phyloP scores from a whole-genome alignment of 192 early-diverging fungal species.

The Phlyctochytrium planicorne region DNA sequence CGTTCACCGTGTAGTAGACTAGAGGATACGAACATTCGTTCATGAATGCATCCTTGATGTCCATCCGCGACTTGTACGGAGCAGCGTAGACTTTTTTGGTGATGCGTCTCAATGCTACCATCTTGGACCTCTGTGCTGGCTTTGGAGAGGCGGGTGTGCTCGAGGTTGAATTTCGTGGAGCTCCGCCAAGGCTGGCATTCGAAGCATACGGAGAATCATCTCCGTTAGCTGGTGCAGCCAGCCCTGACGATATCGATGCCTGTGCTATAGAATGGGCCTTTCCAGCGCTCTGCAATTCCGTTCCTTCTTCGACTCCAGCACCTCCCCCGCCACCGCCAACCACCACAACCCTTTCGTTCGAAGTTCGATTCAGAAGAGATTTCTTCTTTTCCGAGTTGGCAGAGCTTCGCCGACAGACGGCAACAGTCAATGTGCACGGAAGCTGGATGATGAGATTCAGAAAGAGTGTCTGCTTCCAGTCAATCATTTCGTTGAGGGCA shows the following conservation, averaged over 20 bases:
- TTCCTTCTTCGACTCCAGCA: not conserved
- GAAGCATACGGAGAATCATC: not conserved
- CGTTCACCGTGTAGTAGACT: conserved; percentile 91
- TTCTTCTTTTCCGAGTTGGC: conserved; percentile 5
- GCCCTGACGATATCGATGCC: too few relatives aligned
- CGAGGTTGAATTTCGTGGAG: conserved; percentile 10
- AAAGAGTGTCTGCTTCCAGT: conserved; percentile 92
- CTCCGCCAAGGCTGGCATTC: not conserved
- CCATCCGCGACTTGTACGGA: conserved; percentile 89
- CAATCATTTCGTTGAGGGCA: conserved; percentile 65
- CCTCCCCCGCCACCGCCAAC: not conserved
- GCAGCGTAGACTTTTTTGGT: conserved; percentile 80
- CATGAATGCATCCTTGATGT: conserved; percentile 82
- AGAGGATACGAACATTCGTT: conserved; percentile 85
- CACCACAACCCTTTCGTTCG: not conserved
- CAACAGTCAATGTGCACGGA: conserved; percentile 86
- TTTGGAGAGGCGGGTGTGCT: conserved; percentile 15
- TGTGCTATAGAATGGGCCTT: too few relatives aligned
- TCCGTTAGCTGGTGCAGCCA: not conserved
- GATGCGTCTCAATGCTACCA: conserved; percentile 78
- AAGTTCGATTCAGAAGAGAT: not conserved
- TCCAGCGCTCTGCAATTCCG: not conserved
- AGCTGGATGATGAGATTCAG: conserved; percentile 89
- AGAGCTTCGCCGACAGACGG: conserved; percentile 63
- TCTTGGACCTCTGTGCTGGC: conserved; percentile 46